Base-by-base conservation (phyloP, 495 filamentous ascomycete species). In the Aspergillus affinis region DNA sequence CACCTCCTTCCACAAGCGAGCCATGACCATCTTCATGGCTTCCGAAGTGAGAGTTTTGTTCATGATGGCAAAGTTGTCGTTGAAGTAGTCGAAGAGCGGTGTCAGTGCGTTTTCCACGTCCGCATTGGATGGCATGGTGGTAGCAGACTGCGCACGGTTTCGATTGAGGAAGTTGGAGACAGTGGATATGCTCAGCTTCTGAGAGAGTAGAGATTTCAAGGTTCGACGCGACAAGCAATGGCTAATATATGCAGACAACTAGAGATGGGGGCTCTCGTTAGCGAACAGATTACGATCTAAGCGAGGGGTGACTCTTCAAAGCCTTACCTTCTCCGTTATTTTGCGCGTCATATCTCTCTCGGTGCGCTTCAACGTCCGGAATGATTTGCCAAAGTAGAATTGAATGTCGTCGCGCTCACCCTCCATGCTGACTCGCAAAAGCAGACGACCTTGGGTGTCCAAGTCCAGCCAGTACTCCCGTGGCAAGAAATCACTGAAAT, bases 31-130 rank as follows among this genome's bases (percentile, higher is more conserved):
- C 58, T 90, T 83, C 94, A 99, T 96, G 49, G 95, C 93, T 54
- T 91, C 85, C 36, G 89, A 87, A 2, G 95, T 98, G 29, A 99
- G 81, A 1, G 93, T 97, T 72, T 92, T 86, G 75, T 97, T 96
- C 91, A 99, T 94, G 68, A 97, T 97, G 44, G 92, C 93, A 67
- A 99, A 99, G 67, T 99, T 99, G 70, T 97, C 95, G 69, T 98
- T 91, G 69, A 99, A 98, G 71, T 99, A 99, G 56, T 86, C 85
- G 65, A 97, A 95, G n/a, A 99, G 82, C 3, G 93, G 91, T 59
- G 87, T 87, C 10, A 99, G 75, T 4, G 91, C 92, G 61, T 87
- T 88, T 62, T 89, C 87, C 46, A 97, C 81, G 46, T 98, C 92
- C 0, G 78, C 80, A 29, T 85, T 79, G 0, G 89, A 88, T 6